These are phyloP conservation scores for Pleurotus tuoliensis DNA, from an alignment of 768 basidiomycete species.

Conservation along the genomic window DNA sequence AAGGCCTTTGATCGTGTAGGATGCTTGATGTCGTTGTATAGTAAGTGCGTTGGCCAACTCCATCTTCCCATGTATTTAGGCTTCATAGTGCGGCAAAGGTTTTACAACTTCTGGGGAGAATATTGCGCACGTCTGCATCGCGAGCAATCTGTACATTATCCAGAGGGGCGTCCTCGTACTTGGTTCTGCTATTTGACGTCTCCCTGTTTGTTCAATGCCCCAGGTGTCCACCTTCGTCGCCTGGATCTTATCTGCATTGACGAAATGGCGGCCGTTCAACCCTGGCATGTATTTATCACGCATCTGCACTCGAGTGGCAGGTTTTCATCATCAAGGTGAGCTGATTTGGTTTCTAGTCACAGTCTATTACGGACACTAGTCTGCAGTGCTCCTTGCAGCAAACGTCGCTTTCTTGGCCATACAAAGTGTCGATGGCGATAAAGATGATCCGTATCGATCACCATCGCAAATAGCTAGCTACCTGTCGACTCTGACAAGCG, in stretches of 20 bases:
- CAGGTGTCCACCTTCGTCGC: slow-evolving; percentile 34
- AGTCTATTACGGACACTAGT: too few relatives aligned
- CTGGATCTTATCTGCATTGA: slow-evolving; percentile 49
- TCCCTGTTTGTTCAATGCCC: slow-evolving; percentile 39
- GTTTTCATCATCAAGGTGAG: slow-evolving; percentile 42
- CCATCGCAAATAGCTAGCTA: slow-evolving; percentile 38
- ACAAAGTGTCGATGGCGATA: slow-evolving; percentile 27
- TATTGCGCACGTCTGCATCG: slow-evolving; percentile 35
- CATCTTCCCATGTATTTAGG: neutral
- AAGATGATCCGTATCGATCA: slow-evolving; percentile 13
- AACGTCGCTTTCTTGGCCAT: slow-evolving; percentile 49
- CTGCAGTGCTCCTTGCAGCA: slow-evolving; percentile 43
- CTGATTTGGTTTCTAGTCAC: too few relatives aligned
- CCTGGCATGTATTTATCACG: slow-evolving; percentile 35
- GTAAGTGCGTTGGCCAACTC: neutral
- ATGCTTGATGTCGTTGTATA: slow-evolving; percentile 11
- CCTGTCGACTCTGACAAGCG: slow-evolving; percentile 35
- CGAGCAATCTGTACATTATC: slow-evolving; percentile 21
- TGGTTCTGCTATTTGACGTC: slow-evolving; percentile 29
- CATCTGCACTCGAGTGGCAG: slow-evolving; percentile 34
- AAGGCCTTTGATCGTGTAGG: neutral
- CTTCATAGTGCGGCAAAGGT: slow-evolving; percentile 26
- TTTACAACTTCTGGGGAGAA: slow-evolving; percentile 41
- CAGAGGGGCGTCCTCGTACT: slow-evolving; percentile 13
- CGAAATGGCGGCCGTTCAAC: slow-evolving; percentile 27